Base-by-base conservation (phyloP, 129 eudicot species). In the Erigeron canadensis region DNA sequence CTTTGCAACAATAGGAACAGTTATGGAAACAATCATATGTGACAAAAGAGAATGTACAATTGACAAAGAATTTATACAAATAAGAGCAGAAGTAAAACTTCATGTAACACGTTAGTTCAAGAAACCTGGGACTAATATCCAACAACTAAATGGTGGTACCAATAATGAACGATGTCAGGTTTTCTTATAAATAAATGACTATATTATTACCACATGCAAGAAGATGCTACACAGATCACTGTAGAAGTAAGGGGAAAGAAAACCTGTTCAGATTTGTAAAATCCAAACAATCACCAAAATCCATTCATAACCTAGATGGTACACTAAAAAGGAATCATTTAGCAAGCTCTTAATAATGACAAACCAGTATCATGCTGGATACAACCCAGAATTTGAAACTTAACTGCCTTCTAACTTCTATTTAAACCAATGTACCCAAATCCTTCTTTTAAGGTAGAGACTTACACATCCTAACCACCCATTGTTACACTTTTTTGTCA, bases 171-270 rank as follows among this genome's bases (percentile, higher is more conserved):
- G 8, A 65, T 43, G 55, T 21, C 15, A 15, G 56, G 34, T 8
- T 50, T 66, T 46, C 53, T 21, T 66, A 66, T 45, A 22, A 43
- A 9, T 12, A 47, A 44, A 66, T 44, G 55, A 15, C 51, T 10
- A 65, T 0, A 9, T 17, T 65, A 38, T 65, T 41, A 11, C 64
- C 18, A 70, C 13, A 3, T 39, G 51, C 75, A 70, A 70, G 63
- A 70, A 70, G 65, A 60, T 22, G 44, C 74, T 54, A 70, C 64
- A 19, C 9, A 19, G 18, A 40, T 19, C 65, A 55, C 40, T 54
- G 18, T 13, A 2, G 53, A 67, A 37, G 3, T 23, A 5, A 42
- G 56, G 45, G 45, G 18, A 66, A 66, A 65, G 41, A 66, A 28
- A 28, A 3, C 13, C 21, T 66, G 18, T 44, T 28, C 34, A 66